phyloP scores from a whole-genome alignment of 257 asterid genomes.

The Echites panduratus region DNA sequence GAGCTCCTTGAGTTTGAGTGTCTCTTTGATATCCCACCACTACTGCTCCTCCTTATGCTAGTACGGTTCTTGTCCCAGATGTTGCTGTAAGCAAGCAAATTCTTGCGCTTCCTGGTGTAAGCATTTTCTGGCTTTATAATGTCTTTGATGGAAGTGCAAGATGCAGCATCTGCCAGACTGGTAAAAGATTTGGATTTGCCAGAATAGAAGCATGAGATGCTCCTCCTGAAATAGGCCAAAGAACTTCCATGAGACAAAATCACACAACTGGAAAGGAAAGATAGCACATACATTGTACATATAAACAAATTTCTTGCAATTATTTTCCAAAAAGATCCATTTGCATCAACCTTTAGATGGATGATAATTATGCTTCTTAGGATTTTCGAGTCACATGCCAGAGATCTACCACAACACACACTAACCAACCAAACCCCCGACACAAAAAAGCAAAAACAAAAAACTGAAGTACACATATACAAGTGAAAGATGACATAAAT shows the following conservation, averaged over 20 bases:
- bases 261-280: not conserved
- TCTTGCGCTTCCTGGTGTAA: conserved; percentile 60
- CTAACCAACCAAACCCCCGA: no score
- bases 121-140: conserved; percentile 63
- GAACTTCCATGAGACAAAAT: not conserved
- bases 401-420: no score
- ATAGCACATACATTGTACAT: not conserved
- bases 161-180: conserved; percentile 56
- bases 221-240: conserved; percentile 30
- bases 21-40: conserved; percentile 50
- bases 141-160: conserved; percentile 46
- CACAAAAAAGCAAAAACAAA: no score
- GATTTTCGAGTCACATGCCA: not conserved
- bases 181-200: conserved; percentile 52
- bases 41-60: conserved; percentile 26
- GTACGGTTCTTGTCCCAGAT: conserved; percentile 50
- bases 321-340: not conserved
- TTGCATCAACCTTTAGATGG: not conserved
- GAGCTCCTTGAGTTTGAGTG: conserved; percentile 50
- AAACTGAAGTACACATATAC: not conserved
- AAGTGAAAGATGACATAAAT: not conserved
- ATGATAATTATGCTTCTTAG: not conserved
- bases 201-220: conserved; percentile 32
- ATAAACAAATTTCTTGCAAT: not conserved
- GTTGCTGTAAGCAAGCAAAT: conserved; percentile 49